Evolutionary conservation across 2,329 filamentous ascomycete species (phyloP).

Genomic region (Exophiala alcalophila): DNA sequence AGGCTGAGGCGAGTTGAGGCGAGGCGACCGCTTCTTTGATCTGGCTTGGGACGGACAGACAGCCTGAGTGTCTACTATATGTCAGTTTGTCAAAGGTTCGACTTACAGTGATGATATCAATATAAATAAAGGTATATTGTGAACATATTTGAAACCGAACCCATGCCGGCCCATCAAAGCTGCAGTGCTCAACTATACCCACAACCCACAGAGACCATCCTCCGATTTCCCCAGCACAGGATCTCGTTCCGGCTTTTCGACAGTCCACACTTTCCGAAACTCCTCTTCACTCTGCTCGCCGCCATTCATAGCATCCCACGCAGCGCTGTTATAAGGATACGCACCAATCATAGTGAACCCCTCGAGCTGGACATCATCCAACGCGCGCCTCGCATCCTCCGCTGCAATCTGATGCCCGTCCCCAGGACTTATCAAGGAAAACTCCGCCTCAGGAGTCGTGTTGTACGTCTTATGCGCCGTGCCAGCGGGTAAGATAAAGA

Average conservation of each 20-base stretch:
- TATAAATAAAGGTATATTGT: no score
- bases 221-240: conserved; percentile 45
- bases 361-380: conserved; percentile 38
- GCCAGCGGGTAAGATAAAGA: conserved; percentile 58
- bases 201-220: conserved; percentile 40
- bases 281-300: conserved; percentile 44
- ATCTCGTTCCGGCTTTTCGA: conserved; percentile 47
- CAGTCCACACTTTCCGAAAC: conserved; percentile 47
- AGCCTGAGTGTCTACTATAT: no score
- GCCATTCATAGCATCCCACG: conserved; percentile 53
- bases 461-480: conserved; percentile 55
- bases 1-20: no score
- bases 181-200: conserved; percentile 31
- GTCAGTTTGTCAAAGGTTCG: no score
- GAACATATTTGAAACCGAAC: no score
- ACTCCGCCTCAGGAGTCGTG: conserved; percentile 38
- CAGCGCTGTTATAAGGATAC: conserved; percentile 47
- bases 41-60: no score
- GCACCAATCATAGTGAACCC: conserved; percentile 59
- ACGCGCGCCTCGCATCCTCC: conserved; percentile 35
- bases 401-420: conserved; percentile 39
- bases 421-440: conserved; percentile 47
- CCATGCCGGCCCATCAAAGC: no score
- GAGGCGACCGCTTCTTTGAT: no score
- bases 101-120: no score